Evolutionary conservation across 371 early-diverging fungal genomes (phyloP), one percentile per base, ranked within the genome.

Genomic region (Syncephalastrum racemosum): DNA sequence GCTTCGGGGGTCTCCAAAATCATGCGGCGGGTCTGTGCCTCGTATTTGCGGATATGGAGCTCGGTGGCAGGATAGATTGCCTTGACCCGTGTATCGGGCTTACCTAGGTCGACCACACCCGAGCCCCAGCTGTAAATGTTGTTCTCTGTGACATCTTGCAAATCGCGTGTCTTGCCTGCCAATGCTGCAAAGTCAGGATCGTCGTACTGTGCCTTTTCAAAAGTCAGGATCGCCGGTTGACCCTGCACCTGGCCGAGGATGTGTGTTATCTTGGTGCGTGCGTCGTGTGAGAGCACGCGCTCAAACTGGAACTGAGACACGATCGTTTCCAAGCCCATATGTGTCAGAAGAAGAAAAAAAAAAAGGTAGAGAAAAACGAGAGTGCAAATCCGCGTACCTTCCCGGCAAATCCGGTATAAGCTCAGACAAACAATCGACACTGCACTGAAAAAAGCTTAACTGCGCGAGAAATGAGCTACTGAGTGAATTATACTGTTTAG

Each of bases 21-120:
- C 67, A 85, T 71, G 16, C 63, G 63, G 19, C 85, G 81, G 31
- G 74, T 54, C 54, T 90, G 90, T 4, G 70, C 75, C 51, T 85
- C 81, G 62, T 91, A 87, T 66, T 92, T 92, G 41, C 67, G 64
- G 45, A 91, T 86, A 66, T 91, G 93, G 59, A 81, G 54, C 24
- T 81, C 79, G 0, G 88, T 85, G 0, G 85, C 88, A n/a, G 88
- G 88, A 49, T 62, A 82, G 15, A 88, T 85, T 5, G 73, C 51
- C 13, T 80, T 82, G 54, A 84, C 69, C 31, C 80, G 82, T 20
- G 83, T 69, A 47, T 86, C 83, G 0, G 79, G 73, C 25, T 59
- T 60, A 15, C 60, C 54, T 18, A 70, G 53, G 1, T 52, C 42
- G 0, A 76, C 36, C 15, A 62, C 50, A 4, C 81, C 78, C 39